These are phyloP conservation scores for Chamaenerion angustifolium DNA, from an alignment of 345 rosid species.

Conservation along the genomic window DNA sequence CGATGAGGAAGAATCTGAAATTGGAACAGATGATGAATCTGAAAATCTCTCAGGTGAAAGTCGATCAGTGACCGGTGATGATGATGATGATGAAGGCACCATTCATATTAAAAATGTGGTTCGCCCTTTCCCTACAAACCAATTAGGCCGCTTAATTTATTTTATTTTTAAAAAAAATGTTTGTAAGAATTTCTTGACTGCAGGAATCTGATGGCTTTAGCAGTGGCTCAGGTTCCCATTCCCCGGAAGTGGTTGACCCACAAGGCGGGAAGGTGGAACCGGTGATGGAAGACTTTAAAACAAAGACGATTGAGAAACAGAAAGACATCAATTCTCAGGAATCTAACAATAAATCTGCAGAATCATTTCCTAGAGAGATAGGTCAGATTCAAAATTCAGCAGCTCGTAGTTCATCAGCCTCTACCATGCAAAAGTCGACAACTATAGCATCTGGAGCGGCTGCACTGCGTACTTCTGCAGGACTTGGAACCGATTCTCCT, in stretches of 20 bases:
- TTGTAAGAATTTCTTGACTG: constrained; percentile 5
- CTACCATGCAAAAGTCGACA: constrained; percentile 24
- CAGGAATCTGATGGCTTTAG: constrained; percentile 34
- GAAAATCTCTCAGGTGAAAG: constrained; percentile 39
- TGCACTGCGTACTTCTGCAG: no score
- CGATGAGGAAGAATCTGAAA: constrained; percentile 32
- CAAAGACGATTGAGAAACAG: constrained; percentile 12
- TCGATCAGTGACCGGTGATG: constrained; percentile 15
- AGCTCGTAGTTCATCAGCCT: constrained; percentile 11
- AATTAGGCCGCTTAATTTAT: no score
- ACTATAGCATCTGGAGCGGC: constrained; percentile 20
- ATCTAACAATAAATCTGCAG: no score
- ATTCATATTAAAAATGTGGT: constrained; percentile 35
- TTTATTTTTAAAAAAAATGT: neutral
- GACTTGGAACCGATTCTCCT: constrained; percentile 9
- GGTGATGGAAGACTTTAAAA: constrained; percentile 14
- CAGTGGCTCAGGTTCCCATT: constrained; percentile 16
- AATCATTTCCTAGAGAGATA: constrained; percentile 10
- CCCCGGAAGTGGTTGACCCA: constrained; percentile 19
- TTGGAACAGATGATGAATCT: constrained; percentile 37
- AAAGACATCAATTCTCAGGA: no score
- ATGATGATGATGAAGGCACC: constrained; percentile 26
- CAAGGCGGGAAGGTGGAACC: constrained; percentile 5
- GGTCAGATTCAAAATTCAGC: constrained; percentile 16
- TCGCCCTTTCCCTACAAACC: constrained; percentile 8